phyloP scores from a whole-genome alignment of 768 basidiomycete species.

The Mycena amicta region DNA sequence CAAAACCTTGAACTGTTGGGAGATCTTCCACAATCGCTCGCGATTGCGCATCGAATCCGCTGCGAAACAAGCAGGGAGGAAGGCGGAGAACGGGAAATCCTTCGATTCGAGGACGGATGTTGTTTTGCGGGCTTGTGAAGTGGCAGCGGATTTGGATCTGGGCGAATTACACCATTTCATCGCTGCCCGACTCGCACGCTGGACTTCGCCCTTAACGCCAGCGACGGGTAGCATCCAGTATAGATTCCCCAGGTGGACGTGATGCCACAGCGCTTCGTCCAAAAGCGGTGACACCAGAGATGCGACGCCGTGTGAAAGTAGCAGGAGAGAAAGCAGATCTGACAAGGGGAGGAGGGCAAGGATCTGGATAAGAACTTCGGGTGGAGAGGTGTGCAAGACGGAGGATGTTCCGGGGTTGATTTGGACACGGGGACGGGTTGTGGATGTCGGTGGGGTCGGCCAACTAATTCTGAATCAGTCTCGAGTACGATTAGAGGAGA shows the following conservation, averaged over 20 bases:
- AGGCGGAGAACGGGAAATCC: slow-evolving; percentile 3
- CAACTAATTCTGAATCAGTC: too few relatives aligned
- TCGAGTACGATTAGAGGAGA: not conserved
- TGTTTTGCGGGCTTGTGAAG: too few relatives aligned
- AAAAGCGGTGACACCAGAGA: not conserved
- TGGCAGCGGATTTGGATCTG: too few relatives aligned
- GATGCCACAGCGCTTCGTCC: not conserved
- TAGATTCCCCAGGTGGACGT: not conserved
- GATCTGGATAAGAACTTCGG: not conserved
- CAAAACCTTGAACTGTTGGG: not conserved
- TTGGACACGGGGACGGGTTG: too few relatives aligned
- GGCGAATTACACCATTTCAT: not conserved
- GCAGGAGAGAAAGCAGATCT: not conserved
- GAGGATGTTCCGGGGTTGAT: too few relatives aligned
- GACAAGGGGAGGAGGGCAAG: not conserved
- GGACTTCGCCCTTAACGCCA: not conserved
- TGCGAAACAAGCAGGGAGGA: not conserved
- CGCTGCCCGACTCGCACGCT: not conserved
- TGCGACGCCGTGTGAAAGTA: not conserved
- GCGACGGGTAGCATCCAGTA: not conserved
- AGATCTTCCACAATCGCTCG: not conserved
- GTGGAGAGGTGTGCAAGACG: not conserved
- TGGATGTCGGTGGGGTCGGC: too few relatives aligned
- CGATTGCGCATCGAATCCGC: not conserved
- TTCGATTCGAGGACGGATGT: too few relatives aligned